Conservation (phyloP, 805 yeast genomes). For the Ogataea neopini region DNA sequence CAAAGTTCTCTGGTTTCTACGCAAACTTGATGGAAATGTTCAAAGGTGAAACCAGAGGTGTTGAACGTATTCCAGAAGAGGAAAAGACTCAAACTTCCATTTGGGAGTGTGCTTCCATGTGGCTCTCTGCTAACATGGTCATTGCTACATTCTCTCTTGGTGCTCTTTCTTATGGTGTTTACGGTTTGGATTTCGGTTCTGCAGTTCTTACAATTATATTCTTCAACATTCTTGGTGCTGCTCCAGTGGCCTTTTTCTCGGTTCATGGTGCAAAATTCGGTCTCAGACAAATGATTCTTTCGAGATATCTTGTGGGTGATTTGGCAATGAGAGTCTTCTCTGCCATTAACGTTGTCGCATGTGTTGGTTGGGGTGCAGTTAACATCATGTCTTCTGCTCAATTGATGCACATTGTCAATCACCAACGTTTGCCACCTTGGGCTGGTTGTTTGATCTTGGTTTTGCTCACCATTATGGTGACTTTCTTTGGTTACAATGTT, state of each 20-base stretch:
- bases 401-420: conserved; percentile 73
- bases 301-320: conserved; percentile 78
- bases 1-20: conserved; percentile 21
- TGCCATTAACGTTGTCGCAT: conserved; percentile 74
- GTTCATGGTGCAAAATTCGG: conserved; percentile 83
- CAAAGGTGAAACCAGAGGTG: conserved; percentile 67
- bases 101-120: conserved; percentile 78
- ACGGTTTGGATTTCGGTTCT: conserved; percentile 73
- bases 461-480: conserved; percentile 64
- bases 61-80: conserved; percentile 77
- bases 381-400: conserved; percentile 90
- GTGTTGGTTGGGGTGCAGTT: conserved; percentile 95
- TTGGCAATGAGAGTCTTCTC: conserved; percentile 75
- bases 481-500: conserved; percentile 81
- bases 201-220: conserved; percentile 65
- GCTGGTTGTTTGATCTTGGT: conserved; percentile 82
- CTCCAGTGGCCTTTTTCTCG: conserved; percentile 82
- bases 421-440: conserved; percentile 74
- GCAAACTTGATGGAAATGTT: conserved; percentile 31
- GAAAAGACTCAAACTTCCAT: conserved; percentile 70
- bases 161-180: conserved; percentile 60
- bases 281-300: conserved; percentile 81
- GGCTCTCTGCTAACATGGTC: conserved; percentile 89
- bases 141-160: conserved; percentile 83
- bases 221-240: conserved; percentile 70